Evolutionary conservation across 164 flowering plant genomes (phyloP).

Genomic region (Nelumbo lutea): DNA sequence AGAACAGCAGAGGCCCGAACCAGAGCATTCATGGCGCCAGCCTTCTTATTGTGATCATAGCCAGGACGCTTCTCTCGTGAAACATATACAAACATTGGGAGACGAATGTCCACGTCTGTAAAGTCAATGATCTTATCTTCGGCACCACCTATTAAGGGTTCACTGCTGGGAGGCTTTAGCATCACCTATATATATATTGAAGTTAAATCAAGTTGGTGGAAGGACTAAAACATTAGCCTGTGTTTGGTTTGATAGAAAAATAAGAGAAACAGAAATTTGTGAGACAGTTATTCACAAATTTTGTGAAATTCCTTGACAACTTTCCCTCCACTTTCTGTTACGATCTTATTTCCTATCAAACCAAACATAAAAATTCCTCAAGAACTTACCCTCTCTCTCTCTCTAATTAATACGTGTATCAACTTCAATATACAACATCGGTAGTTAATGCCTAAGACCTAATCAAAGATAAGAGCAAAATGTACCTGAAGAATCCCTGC

Average conservation of each 20-base stretch:
- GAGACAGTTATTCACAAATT: no score
- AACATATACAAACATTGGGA: slow-evolving; percentile 72
- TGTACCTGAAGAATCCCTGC: slow-evolving; percentile 72
- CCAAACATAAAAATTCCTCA: no score
- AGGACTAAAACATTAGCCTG: background rate
- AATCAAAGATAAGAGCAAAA: background rate
- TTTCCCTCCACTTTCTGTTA: no score
- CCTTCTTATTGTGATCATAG: slow-evolving; percentile 79
- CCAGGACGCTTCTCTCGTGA: slow-evolving; percentile 81
- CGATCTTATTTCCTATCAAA: no score
- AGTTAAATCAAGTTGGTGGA: background rate
- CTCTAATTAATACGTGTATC: no score
- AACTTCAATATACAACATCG: no score
- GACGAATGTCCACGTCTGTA: slow-evolving; percentile 59
- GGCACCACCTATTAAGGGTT: slow-evolving; percentile 39
- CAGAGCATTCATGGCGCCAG: slow-evolving; percentile 77
- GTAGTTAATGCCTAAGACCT: no score
- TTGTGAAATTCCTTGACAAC: no score
- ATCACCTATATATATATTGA: slow-evolving; percentile 46
- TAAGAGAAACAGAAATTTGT: no score
- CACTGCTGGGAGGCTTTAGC: slow-evolving; percentile 77
- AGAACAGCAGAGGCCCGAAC: slow-evolving; percentile 75
- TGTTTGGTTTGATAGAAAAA: no score
- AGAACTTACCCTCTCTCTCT: no score
- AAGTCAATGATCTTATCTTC: slow-evolving; percentile 46